These are phyloP conservation scores for Trichocomaceae sp. DNA, from an alignment of 2,329 filamentous ascomycete species.

Conservation along the genomic window DNA sequence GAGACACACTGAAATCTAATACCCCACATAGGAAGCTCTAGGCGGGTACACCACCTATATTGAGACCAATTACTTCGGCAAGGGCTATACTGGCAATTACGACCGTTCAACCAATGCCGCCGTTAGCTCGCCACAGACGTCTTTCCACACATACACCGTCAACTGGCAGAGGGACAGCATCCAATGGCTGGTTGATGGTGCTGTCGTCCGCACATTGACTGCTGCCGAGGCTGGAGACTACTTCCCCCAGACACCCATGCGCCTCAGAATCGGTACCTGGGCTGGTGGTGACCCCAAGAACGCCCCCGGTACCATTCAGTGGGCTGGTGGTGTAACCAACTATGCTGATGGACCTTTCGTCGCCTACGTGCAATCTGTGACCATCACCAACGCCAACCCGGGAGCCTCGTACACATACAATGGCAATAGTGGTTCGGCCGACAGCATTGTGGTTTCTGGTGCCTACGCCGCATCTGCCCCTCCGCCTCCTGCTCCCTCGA, in stretches of 20 bases:
- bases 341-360: constrained; percentile 61
- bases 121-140: constrained; percentile 50
- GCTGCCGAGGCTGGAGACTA: constrained; percentile 54
- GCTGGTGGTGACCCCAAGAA: constrained; percentile 52
- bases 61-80: constrained; percentile 95
- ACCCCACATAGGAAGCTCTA: constrained; percentile 27
- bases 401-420: constrained; percentile 59
- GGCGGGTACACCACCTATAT: constrained; percentile 31
- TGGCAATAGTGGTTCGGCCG: constrained; percentile 55
- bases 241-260: constrained; percentile 69
- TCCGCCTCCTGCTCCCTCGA: neutral
- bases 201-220: constrained; percentile 54
- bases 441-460: constrained; percentile 66
- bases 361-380: constrained; percentile 64
- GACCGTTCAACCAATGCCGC: constrained; percentile 76
- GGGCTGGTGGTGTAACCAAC: constrained; percentile 65
- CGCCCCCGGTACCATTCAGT: constrained; percentile 50
- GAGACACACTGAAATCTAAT: neutral
- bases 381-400: constrained; percentile 52
- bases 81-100: constrained; percentile 72
- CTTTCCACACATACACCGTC: constrained; percentile 45
- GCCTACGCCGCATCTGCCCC: constrained; percentile 42
- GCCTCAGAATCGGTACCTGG: constrained; percentile 64
- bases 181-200: constrained; percentile 60
- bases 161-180: constrained; percentile 61